Conservation (phyloP, 169 alveolate genomes). For the Plasmodium sp. region DNA sequence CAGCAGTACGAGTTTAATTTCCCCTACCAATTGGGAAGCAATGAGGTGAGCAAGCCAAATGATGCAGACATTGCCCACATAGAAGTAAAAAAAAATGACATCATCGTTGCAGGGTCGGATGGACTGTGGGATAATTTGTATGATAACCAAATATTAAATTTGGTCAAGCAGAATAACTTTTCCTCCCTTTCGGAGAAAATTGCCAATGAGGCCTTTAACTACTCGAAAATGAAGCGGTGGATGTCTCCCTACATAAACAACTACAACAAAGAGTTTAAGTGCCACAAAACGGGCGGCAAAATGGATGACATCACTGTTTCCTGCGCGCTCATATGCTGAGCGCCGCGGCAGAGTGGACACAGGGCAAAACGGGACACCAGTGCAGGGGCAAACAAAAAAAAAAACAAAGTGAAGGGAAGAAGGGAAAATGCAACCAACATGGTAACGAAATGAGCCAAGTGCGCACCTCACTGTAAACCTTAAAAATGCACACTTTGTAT, state of each 20-base stretch:
- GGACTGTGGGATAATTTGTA: constrained; percentile 33
- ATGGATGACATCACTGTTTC: constrained; percentile 55
- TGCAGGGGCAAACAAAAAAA: background rate
- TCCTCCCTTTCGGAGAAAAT: constrained; percentile 31
- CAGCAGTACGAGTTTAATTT: constrained; percentile 12
- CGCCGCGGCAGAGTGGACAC: background rate
- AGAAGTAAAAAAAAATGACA: constrained; percentile 33
- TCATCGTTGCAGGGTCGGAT: constrained; percentile 43
- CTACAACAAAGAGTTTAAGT: constrained; percentile 18
- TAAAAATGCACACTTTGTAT: background rate
- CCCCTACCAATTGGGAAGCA: constrained; percentile 16
- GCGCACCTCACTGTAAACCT: background rate
- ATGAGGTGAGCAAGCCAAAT: constrained; percentile 2
- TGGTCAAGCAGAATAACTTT: constrained; percentile 15
- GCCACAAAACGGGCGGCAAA: constrained; percentile 28
- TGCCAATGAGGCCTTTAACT: constrained; percentile 38
- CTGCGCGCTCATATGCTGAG: constrained; percentile 34
- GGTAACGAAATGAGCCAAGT: background rate
- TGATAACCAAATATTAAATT: constrained; percentile 46
- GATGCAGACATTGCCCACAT: constrained; percentile 26
- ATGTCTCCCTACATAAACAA: constrained; percentile 42
- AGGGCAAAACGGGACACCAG: background rate
- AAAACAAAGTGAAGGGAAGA: background rate
- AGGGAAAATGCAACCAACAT: background rate
- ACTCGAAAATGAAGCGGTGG: constrained; percentile 57